phyloP scores from a whole-genome alignment of 371 early-diverging fungal species.

The Mortierella polycephala region DNA sequence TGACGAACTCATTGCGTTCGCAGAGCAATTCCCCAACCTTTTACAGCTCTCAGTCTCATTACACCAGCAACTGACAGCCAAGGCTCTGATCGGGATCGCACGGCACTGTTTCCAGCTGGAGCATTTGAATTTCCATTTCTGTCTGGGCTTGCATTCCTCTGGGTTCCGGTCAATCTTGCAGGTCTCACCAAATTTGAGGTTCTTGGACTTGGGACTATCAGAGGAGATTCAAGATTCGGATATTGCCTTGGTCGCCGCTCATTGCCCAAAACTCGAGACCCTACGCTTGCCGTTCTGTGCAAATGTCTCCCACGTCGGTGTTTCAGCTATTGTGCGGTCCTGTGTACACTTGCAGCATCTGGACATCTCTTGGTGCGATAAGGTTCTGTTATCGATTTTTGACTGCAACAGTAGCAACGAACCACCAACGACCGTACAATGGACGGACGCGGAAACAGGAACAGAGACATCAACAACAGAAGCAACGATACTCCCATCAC shows the following conservation, averaged over 20 bases:
- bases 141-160: constrained; percentile 20
- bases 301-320: constrained; percentile 21
- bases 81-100: constrained; percentile 30
- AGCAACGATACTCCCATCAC: background rate
- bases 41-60: constrained; percentile 29
- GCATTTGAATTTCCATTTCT: constrained; percentile 35
- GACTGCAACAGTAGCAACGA: too few relatives aligned
- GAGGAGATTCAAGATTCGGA: constrained; percentile 28
- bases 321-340: constrained; percentile 19
- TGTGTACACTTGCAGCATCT: constrained; percentile 25
- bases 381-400: constrained; percentile 28
- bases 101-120: constrained; percentile 22
- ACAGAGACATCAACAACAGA: too few relatives aligned
- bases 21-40: constrained; percentile 21
- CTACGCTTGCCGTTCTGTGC: constrained; percentile 43
- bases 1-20: constrained; percentile 32
- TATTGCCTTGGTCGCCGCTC: constrained; percentile 26
- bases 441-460: too few relatives aligned
- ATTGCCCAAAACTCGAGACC: constrained; percentile 27
- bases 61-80: constrained; percentile 27
- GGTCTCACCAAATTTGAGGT: constrained; percentile 14
- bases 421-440: too few relatives aligned
- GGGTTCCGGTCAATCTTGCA: constrained; percentile 33
- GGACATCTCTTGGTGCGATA: constrained; percentile 39
- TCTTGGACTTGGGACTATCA: constrained; percentile 33